Evolutionary conservation across 192 early-diverging fungal genomes (phyloP).

Genomic region (Funneliformis mosseae): DNA sequence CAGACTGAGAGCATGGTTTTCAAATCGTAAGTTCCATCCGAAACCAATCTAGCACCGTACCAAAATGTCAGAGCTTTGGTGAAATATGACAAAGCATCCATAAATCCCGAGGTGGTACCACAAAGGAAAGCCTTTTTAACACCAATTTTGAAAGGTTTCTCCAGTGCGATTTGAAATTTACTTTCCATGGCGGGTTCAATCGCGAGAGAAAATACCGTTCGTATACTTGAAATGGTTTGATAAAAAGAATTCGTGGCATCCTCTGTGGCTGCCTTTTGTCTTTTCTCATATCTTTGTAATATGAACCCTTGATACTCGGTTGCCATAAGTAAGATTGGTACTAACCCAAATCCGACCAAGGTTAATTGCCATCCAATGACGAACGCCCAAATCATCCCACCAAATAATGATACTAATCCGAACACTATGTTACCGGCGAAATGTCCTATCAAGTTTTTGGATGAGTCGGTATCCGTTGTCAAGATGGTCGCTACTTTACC

Average conservation of each 20-base stretch:
- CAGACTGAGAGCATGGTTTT: slow-evolving; percentile 25
- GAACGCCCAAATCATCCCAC: slow-evolving; percentile 23
- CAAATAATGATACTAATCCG: slow-evolving; percentile 23
- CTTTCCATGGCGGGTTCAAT: neutral
- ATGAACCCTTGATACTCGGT: slow-evolving; percentile 16
- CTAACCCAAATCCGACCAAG: slow-evolving; percentile 22
- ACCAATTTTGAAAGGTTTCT: slow-evolving; percentile 19
- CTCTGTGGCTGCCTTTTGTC: slow-evolving; percentile 11
- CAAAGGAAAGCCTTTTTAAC: slow-evolving; percentile 18
- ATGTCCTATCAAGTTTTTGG: slow-evolving; percentile 29
- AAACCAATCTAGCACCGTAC: slow-evolving; percentile 19
- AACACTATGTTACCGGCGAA: slow-evolving; percentile 19
- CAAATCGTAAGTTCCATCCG: slow-evolving; percentile 19
- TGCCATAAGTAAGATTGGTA: neutral
- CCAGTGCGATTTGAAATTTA: slow-evolving; percentile 1
- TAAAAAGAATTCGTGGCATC: slow-evolving; percentile 26
- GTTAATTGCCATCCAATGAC: slow-evolving; percentile 23
- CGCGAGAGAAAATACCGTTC: slow-evolving; percentile 21
- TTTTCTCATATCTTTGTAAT: slow-evolving; percentile 25
- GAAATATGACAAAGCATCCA: slow-evolving; percentile 18
- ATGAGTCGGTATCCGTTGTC: slow-evolving; percentile 17
- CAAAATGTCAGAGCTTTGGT: slow-evolving; percentile 24
- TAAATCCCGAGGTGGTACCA: slow-evolving; percentile 3
- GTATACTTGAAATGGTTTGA: slow-evolving; percentile 25
- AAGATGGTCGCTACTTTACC: slow-evolving; percentile 9